Evolutionary conservation across 2,329 filamentous ascomycete genomes (phyloP), one percentile per base, ranked within the genome.

Genomic region (Botrytis cinerea): DNA sequence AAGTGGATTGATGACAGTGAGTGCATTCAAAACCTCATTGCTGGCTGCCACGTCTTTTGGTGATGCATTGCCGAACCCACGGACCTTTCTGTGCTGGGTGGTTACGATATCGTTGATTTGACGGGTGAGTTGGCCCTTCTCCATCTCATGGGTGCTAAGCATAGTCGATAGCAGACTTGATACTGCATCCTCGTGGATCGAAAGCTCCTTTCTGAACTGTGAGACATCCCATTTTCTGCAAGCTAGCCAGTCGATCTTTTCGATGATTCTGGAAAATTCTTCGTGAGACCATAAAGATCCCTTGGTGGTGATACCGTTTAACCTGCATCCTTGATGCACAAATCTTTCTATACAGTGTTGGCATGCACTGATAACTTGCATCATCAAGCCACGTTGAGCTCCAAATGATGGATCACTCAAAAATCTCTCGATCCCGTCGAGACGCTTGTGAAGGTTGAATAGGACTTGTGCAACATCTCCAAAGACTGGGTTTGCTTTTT

Each of bases 81-180:
- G 64, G 8, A 72, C 62, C 62, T 32, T 68, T 69, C 71, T 72
- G 71, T 72, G 71, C n/a, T 72, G 71, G 9, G 51, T 68, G 63
- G 71, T 45, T 25, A 72, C 71, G 25, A 72, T 72, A 4, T 72
- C 71, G 46, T 72, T 72, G 28, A 72, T 72, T 46, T 72, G 71
- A 57, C 71, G 71, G 14, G 48, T 48, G 5, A 72, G 63, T 51
- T 72, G 71, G 10, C 71, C 71, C 51, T 72, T 72, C 4, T 72
- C 71, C 51, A 69, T 43, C 12, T 51, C 62, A 40, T 43, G 9
- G 32, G 71, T 40, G 28, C 51, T 68, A 8, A 72, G 62, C 48
- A 72, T 72, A 1, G 71, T 72, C 18, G 62, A 72, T 22, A 51
- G 43, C 32, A 72, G 35, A 51, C 43, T 51, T 16, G 71, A 68